Percentiles rank a stretch among this genome's conserved stretches.
phyloP scores from a whole-genome alignment of 179 eudicot genomes.

The Heliamphora ciliata region DNA sequence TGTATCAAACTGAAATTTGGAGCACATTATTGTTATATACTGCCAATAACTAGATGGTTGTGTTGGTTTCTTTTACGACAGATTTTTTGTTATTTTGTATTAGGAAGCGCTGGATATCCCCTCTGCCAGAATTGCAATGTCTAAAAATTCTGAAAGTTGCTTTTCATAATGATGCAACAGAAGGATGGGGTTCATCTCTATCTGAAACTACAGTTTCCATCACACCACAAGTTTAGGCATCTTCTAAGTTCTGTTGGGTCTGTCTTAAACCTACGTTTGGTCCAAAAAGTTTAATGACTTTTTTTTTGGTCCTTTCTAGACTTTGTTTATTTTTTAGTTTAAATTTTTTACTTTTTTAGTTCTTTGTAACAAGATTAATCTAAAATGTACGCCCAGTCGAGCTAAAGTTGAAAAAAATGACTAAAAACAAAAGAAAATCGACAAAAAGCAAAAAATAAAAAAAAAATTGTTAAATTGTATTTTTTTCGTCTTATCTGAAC shows the following conservation, averaged over 20 bases:
- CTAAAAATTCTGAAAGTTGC: constrained; percentile 71
- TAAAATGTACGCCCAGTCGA: too few relatives aligned
- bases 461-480: too few relatives aligned
- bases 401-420: too few relatives aligned
- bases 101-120: constrained; percentile 84
- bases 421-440: too few relatives aligned
- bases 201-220: background rate
- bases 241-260: background rate
- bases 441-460: too few relatives aligned
- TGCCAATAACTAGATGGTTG: background rate
- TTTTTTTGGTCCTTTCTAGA: too few relatives aligned
- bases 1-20: too few relatives aligned
- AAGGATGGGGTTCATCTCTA: constrained; percentile 48
- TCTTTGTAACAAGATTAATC: too few relatives aligned
- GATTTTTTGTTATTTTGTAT: constrained; percentile 69
- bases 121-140: constrained; percentile 80
- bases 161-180: constrained; percentile 42
- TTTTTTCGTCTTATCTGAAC: too few relatives aligned
- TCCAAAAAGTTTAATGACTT: too few relatives aligned
- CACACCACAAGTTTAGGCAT: background rate
- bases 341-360: too few relatives aligned
- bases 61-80: constrained; percentile 22
- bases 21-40: background rate
- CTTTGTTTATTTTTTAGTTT: too few relatives aligned
- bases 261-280: background rate